phyloP scores from a whole-genome alignment of 129 eudicot genomes.

The Centrapalus pauciflorus region DNA sequence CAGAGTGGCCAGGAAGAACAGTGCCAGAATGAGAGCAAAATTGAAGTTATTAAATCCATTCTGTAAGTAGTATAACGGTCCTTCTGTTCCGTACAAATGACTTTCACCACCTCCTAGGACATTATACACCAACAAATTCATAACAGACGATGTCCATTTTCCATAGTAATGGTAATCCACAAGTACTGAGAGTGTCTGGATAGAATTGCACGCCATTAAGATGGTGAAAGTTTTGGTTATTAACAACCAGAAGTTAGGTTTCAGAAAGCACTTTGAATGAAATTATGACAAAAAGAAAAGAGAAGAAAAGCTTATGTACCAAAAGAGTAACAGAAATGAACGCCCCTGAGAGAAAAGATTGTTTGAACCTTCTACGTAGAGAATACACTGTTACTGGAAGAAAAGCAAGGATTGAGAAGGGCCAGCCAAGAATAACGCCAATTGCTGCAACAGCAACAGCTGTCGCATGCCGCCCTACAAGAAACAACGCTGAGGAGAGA shows the following conservation, averaged over 20 bases:
- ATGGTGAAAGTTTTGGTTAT: neutral
- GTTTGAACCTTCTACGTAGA: conserved; percentile 64
- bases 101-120: conserved; percentile 98
- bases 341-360: conserved; percentile 64
- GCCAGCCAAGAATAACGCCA: conserved; percentile 98
- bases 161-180: conserved; percentile 77
- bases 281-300: neutral
- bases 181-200: conserved; percentile 63
- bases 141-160: conserved; percentile 90
- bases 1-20: conserved; percentile 64
- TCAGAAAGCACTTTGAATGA: no score
- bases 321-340: conserved; percentile 47
- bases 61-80: conserved; percentile 71
- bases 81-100: conserved; percentile 92
- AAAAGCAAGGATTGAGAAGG: conserved; percentile 86
- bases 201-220: neutral
- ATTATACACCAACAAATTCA: conserved; percentile 82
- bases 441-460: conserved; percentile 90
- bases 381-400: conserved; percentile 83
- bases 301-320: conserved; percentile 34
- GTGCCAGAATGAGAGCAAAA: conserved; percentile 75
- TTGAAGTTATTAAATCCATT: conserved; percentile 95
- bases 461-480: conserved; percentile 54
- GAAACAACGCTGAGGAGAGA: conserved; percentile 82
- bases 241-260: no score